Evolutionary conservation across 1,139 yeast species (phyloP), one percentile per base, ranked within the genome.

Genomic region (Sugiyamaella xylanicola): DNA sequence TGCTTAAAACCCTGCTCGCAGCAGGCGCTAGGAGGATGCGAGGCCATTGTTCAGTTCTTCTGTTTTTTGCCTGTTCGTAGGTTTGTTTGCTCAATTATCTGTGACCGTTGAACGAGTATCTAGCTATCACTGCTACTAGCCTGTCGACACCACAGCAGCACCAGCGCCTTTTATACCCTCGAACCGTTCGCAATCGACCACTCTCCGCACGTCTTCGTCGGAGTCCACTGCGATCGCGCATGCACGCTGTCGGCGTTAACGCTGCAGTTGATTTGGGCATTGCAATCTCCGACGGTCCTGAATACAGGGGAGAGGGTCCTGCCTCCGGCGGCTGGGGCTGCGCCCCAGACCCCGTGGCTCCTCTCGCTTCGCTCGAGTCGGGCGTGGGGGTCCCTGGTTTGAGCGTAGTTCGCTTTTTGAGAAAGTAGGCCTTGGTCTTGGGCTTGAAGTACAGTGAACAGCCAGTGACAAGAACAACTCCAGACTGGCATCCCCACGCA

Each of bases 1-100:
- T 64, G 70, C 49, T 59, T 57, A 54, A 63, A 61, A 42, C 71
- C 72, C 15, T 56, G 51, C 41, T 63, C 48, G 59, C 73, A 69
- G 64, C 72, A 68, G 43, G 59, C 36, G 36, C 58, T 54, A 35
- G 69, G 70, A 22, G 67, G 64, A 36, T 61, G 57, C 16, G 72
- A 68, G 22, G 72, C 71, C 72, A 69, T 69, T 55, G 11, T 22
- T 43, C 5, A n/a, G n/a, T 25, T 25, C 5, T 5, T 5, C 29
- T 5, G 29, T 5, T 25, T 9, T 9, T 25, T 25, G 29, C 9
- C 9, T 25, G 29, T 25, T 25, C 29, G 29, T 25, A 25, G 8
- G 9, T 5, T 5, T 9, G 29, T 25, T 25, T 5, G 29, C 29
- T 25, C 29, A 5, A 5, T 25, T 25, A 5, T 25, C 5, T 25